These are phyloP conservation scores for Themeda triandra DNA, from an alignment of 176 grass and related monocot genomes.

Conservation along the genomic window DNA sequence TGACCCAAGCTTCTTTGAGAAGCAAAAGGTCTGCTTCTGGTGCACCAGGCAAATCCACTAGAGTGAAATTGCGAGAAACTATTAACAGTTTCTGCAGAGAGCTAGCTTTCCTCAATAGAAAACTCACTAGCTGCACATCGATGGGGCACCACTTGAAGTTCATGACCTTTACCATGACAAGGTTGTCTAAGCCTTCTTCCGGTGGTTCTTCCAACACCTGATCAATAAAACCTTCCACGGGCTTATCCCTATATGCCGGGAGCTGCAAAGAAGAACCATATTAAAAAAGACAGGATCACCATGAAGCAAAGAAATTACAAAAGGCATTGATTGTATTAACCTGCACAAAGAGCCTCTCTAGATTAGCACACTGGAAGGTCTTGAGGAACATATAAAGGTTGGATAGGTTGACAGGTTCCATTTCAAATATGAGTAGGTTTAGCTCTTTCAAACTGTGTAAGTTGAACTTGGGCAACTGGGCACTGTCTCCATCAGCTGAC, in stretches of 20 bases:
- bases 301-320: not conserved
- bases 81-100: not conserved
- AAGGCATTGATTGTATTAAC: not conserved
- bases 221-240: not conserved
- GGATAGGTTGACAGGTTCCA: conserved; percentile 33
- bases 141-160: not conserved
- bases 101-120: conserved; percentile 19
- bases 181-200: not conserved
- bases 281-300: not conserved
- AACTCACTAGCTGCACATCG: conserved; percentile 11
- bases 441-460: conserved; percentile 53
- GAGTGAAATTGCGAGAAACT: not conserved
- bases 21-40: not conserved
- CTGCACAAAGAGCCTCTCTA: conserved; percentile 66
- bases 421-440: conserved; percentile 49
- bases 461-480: not conserved
- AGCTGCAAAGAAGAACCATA: conserved; percentile 5
- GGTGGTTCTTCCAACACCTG: not conserved
- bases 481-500: not conserved
- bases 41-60: not conserved
- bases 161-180: conserved; percentile 1
- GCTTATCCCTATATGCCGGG: not conserved
- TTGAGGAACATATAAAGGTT: conserved; percentile 54
- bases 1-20: not conserved
- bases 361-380: conserved; percentile 30